phyloP scores from a whole-genome alignment of 352 stramenopile genomes.

The Pythium sukuiense region DNA sequence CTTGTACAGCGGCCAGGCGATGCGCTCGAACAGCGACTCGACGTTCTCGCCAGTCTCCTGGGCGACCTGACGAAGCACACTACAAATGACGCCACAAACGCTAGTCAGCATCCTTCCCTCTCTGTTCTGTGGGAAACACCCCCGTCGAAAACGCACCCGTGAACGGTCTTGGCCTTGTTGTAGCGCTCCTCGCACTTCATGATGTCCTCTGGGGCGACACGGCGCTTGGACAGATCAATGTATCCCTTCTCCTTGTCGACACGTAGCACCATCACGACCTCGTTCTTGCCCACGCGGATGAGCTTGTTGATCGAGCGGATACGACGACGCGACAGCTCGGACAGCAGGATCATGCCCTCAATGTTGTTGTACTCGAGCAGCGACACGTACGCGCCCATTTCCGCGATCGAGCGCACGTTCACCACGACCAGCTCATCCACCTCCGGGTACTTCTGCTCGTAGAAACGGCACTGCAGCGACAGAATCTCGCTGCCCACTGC shows the following conservation, averaged over 20 bases:
- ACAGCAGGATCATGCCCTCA: constrained; percentile 99
- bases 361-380: constrained; percentile 99
- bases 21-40: constrained; percentile 83
- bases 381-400: constrained; percentile 99
- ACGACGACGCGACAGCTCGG: constrained; percentile 97
- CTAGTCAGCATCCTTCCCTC: background rate
- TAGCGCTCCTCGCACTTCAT: constrained; percentile 98
- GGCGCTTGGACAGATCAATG: constrained; percentile 99
- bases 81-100: constrained; percentile 34
- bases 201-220: constrained; percentile 99
- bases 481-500: constrained; percentile 65
- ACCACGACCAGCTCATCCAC: constrained; percentile 98
- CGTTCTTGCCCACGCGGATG: constrained; percentile 99
- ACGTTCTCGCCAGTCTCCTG: constrained; percentile 77
- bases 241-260: constrained; percentile 99
- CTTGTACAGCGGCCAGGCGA: constrained; percentile 99
- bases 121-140: constrained; percentile 28
- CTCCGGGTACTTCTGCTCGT: constrained; percentile 94
- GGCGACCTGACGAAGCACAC: constrained; percentile 83
- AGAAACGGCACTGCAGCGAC: constrained; percentile 88
- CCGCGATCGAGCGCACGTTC: constrained; percentile 95
- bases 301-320: constrained; percentile 99
- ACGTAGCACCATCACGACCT: constrained; percentile 99
- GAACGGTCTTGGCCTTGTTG: constrained; percentile 99
- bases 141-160: constrained; percentile 81